Conservation (phyloP, 768 basidiomycete genomes). For the Boletus pseudopeckii region DNA sequence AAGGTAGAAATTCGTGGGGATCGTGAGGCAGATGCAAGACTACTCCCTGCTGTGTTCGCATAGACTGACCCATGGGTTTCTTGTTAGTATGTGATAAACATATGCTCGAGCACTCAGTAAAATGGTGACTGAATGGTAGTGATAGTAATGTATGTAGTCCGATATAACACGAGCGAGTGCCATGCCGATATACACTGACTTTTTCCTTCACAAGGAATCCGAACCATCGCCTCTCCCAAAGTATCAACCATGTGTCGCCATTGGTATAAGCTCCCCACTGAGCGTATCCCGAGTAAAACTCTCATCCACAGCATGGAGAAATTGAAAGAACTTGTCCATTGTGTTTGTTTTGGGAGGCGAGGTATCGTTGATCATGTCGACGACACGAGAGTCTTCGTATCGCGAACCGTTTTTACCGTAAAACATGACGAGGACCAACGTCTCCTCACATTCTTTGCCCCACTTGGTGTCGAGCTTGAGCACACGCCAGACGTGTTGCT, state of each 20-base stretch:
- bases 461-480: slow-evolving; percentile 43
- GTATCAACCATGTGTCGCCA: background rate
- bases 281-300: slow-evolving; percentile 32
- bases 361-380: slow-evolving; percentile 48
- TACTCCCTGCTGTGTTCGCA: slow-evolving; percentile 18
- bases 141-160: background rate
- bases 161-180: background rate
- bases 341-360: slow-evolving; percentile 43
- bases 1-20: slow-evolving; percentile 57
- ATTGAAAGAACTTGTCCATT: slow-evolving; percentile 44
- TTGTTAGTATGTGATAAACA: background rate
- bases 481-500: slow-evolving; percentile 50
- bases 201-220: background rate
- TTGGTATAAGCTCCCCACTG: background rate
- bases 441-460: slow-evolving; percentile 48
- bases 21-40: slow-evolving; percentile 37
- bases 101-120: background rate
- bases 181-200: slow-evolving; percentile 3
- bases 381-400: slow-evolving; percentile 46
- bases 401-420: slow-evolving; percentile 57
- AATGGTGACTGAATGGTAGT: background rate
- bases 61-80: slow-evolving; percentile 7
- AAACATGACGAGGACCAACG: slow-evolving; percentile 44
- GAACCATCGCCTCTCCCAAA: background rate
- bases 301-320: slow-evolving; percentile 48